Base-by-base conservation (phyloP, 2,329 filamentous ascomycete genomes). In the Xylariomycetidae sp. region DNA sequence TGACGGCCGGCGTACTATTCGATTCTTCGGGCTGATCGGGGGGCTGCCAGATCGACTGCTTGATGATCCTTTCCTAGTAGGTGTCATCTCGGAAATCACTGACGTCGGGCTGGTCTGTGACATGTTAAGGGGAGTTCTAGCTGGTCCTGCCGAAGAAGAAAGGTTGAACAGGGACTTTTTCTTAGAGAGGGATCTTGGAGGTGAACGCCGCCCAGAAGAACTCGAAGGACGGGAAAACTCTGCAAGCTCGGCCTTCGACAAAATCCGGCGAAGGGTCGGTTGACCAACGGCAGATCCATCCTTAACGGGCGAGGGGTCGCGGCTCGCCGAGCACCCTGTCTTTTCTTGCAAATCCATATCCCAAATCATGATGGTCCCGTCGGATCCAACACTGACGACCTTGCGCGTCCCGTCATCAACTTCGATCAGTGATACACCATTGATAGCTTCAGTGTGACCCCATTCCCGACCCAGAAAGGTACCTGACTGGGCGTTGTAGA, bases 401-500 rank as follows among this genome's bases (percentile, higher is more conserved):
- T 70, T 73, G 33, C 74, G 72, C 16, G 66, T 62, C 12, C 69
- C 66, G 12, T 76, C 72, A 1, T 71, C 67, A 6, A 69, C 69
- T 34, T 84, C 76, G 9, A 90, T 58, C 13, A 96, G 63, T 4
- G 84, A 75, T 13, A 94, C 79, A 40, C 89, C 89, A 32, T 86
- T 94, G 44, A 98, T 88, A 7, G 89, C 85, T 54, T 96, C 89
- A 0, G 89, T 95, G 49, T 98, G 92, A 1, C 92, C 92, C 77
- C 88, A 96, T 62, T 97, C 92, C 25, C 88, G 80, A 31, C 88
- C 85, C 17, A 97, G 64, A 37, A 98, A 82, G 2, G 68, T 64
- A 7, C 90, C 89, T 26, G 77, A 80, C 41, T 83, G 80, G 18
- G 78, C 70, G 46, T 95, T 86, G 51, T 98, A 98, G 12, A 98